phyloP scores from a whole-genome alignment of 2,329 filamentous ascomycete genomes.

The Diaporthe ampelina region DNA sequence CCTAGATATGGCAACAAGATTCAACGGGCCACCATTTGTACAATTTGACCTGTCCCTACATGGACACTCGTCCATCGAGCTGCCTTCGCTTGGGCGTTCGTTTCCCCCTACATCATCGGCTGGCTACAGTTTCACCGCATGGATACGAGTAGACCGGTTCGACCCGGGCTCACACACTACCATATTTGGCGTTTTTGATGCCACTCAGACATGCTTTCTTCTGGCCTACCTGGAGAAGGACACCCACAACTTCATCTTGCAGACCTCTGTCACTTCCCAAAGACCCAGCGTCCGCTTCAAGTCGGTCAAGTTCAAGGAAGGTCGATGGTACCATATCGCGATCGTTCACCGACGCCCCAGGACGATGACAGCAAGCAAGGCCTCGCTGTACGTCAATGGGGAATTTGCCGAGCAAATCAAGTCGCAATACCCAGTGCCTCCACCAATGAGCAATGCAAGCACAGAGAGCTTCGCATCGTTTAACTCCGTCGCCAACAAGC shows the following conservation, averaged over 20 bases:
- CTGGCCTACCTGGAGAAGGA: conserved; percentile 95
- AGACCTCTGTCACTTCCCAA: conserved; percentile 90
- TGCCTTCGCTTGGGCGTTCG: conserved; percentile 84
- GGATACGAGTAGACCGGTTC: conserved; percentile 90
- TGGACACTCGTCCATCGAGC: conserved; percentile 91
- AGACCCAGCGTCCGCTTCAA: conserved; percentile 96
- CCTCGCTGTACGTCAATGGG: conserved; percentile 90
- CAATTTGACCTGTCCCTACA: conserved; percentile 93
- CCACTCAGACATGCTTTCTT: conserved; percentile 92
- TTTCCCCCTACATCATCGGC: conserved; percentile 85
- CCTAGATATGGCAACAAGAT: conserved; percentile 79
- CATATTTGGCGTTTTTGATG: conserved; percentile 94
- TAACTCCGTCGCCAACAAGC: conserved; percentile 68
- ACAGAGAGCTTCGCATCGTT: conserved; percentile 80
- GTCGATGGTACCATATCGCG: conserved; percentile 93
- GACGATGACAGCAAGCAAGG: conserved; percentile 82
- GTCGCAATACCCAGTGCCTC: conserved; percentile 86
- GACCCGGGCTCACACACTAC: conserved; percentile 91
- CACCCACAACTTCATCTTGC: conserved; percentile 92
- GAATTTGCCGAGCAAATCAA: conserved; percentile 94
- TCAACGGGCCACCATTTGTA: conserved; percentile 85
- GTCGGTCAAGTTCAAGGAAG: conserved; percentile 79
- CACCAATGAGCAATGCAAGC: conserved; percentile 73
- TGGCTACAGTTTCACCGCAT: conserved; percentile 93
- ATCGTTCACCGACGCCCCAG: conserved; percentile 87